A percentile compares a stretch with the other conserved stretches of the same genome.
Conservation (phyloP, 441 rosid genomes). For the Euphorbia celastroides region DNA sequence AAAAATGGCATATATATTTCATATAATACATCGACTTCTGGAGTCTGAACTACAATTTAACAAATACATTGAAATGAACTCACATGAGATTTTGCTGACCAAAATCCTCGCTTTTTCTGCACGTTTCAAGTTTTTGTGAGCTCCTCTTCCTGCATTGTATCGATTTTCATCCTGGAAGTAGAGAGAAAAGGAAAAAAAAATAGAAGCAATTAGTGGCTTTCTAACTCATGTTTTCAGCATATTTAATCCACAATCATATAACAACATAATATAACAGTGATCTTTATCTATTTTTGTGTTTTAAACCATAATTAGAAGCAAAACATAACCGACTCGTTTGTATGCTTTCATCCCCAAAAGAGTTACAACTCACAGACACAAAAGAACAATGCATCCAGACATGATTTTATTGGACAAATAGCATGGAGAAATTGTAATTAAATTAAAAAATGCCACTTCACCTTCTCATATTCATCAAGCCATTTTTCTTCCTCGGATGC, state of each 20-base stretch:
- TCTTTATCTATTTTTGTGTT: no score
- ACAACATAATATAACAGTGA: not conserved
- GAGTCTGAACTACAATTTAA: not conserved
- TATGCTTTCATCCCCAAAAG: not conserved
- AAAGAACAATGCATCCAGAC: not conserved
- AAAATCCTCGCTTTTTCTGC: conserved; percentile 88
- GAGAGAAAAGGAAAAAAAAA: not conserved
- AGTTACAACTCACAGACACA: not conserved
- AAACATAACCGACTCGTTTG: not conserved
- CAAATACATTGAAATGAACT: conserved; percentile 24
- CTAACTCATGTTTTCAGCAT: not conserved
- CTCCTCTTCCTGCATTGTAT: conserved; percentile 88
- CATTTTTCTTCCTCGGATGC: conserved; percentile 87
- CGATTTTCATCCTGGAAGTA: conserved; percentile 72
- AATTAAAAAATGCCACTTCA: conserved; percentile 15
- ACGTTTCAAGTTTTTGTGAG: conserved; percentile 82
- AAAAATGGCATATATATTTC: not conserved
- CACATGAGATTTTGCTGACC: conserved; percentile 72
- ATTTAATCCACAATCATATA: not conserved
- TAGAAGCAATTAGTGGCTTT: not conserved
- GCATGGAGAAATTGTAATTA: conserved; percentile 1
- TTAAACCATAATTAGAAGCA: not conserved
- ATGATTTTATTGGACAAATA: not conserved
- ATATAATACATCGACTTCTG: no score
- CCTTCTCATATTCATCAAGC: conserved; percentile 95